Evolutionary conservation across 768 basidiomycete species (phyloP).

Genomic region (Neoboletus magnificus): DNA sequence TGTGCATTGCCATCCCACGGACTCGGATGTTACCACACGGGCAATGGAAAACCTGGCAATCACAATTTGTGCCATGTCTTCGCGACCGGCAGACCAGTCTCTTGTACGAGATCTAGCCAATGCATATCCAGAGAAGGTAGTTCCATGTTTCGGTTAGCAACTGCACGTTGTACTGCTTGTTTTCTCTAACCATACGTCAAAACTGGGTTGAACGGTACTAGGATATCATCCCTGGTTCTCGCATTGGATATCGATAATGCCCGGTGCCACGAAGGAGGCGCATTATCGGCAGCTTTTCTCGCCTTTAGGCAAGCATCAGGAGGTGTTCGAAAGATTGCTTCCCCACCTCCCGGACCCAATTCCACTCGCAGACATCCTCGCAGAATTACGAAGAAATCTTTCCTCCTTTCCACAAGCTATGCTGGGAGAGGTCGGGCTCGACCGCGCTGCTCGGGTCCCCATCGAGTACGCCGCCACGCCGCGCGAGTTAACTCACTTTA

Average conservation of each 20-base stretch:
- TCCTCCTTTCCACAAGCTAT: constrained; percentile 64
- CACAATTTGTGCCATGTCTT: constrained; percentile 83
- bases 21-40: constrained; percentile 49
- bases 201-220: constrained; percentile 29
- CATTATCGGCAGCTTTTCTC: constrained; percentile 80
- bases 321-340: constrained; percentile 56
- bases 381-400: constrained; percentile 59
- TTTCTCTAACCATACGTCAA: constrained; percentile 8
- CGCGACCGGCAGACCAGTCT: constrained; percentile 60
- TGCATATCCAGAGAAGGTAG: constrained; percentile 58
- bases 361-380: constrained; percentile 54
- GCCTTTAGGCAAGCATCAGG: constrained; percentile 30
- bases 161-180: constrained; percentile 7
- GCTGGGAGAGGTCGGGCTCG: constrained; percentile 93
- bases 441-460: constrained; percentile 75
- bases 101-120: constrained; percentile 65
- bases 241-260: constrained; percentile 61
- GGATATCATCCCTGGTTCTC: constrained; percentile 96
- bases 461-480: constrained; percentile 47
- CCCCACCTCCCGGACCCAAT: constrained; percentile 69
- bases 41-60: constrained; percentile 58
- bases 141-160: constrained; percentile 85
- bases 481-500: constrained; percentile 70
- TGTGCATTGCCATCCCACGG: constrained; percentile 92
- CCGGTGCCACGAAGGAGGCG: constrained; percentile 49